Percentiles rank a stretch among this genome's conserved stretches.
Evolutionary conservation across 768 basidiomycete genomes (phyloP).

Genomic region (Calocybe gangraenosa): DNA sequence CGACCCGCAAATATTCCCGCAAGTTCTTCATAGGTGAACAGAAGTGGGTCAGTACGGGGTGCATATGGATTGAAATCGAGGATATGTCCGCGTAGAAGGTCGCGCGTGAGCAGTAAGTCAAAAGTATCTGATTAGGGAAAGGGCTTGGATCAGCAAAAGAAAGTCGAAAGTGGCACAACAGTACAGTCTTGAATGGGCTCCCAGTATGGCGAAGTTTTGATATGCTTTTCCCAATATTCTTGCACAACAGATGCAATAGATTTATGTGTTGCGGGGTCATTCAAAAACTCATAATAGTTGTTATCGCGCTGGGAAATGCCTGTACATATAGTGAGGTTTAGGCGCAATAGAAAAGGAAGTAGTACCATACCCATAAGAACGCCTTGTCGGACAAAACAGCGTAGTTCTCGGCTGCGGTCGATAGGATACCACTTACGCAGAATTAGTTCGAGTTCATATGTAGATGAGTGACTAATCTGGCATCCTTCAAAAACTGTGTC

Average conservation of each 20-base stretch:
- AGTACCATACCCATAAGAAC: slow-evolving; percentile 62
- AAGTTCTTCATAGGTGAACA: slow-evolving; percentile 83
- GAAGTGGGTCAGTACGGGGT: slow-evolving; percentile 78
- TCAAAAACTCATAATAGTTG: slow-evolving; percentile 86
- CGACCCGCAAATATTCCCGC: slow-evolving; percentile 27
- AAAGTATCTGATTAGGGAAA: slow-evolving; percentile 59
- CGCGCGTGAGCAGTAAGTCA: slow-evolving; percentile 83
- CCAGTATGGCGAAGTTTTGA: slow-evolving; percentile 54
- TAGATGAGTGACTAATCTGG: slow-evolving; percentile 10
- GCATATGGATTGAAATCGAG: slow-evolving; percentile 92
- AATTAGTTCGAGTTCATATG: slow-evolving; percentile 76
- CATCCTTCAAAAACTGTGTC: slow-evolving; percentile 69
- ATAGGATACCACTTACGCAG: slow-evolving; percentile 89
- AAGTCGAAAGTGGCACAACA: slow-evolving; percentile 20
- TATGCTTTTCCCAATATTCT: slow-evolving; percentile 65
- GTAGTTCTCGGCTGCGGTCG: slow-evolving; percentile 77
- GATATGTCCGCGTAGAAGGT: slow-evolving; percentile 71
- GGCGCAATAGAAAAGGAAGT: background rate
- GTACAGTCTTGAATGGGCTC: slow-evolving; percentile 59
- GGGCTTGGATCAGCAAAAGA: background rate
- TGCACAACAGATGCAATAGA: slow-evolving; percentile 50
- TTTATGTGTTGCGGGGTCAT: slow-evolving; percentile 48
- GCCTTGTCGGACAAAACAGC: slow-evolving; percentile 84
- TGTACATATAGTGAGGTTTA: slow-evolving; percentile 23
- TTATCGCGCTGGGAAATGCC: slow-evolving; percentile 85